These are phyloP conservation scores for Penicillium sp. DNA, from an alignment of 2,329 filamentous ascomycete species.

Conservation along the genomic window DNA sequence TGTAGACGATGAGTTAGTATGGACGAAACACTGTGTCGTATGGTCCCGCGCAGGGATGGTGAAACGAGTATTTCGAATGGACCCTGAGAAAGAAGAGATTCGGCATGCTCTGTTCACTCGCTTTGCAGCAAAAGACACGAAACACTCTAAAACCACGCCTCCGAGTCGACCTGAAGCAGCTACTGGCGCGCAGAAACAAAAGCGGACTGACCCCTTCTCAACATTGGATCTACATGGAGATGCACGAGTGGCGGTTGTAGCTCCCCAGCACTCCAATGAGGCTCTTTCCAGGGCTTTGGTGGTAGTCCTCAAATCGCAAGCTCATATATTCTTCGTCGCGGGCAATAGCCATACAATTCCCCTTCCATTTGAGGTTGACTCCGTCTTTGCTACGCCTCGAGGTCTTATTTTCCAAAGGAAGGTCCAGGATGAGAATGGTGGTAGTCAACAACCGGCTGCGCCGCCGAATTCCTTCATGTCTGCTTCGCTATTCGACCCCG, in stretches of 20 bases:
- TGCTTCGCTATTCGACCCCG: slow-evolving; percentile 47
- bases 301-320: slow-evolving; percentile 83
- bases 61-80: slow-evolving; percentile 75
- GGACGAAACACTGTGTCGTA: slow-evolving; percentile 65
- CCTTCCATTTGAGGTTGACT: slow-evolving; percentile 88
- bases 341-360: slow-evolving; percentile 83
- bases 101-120: slow-evolving; percentile 77
- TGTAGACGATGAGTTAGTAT: slow-evolving; percentile 69
- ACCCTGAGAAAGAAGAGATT: slow-evolving; percentile 75
- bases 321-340: slow-evolving; percentile 82
- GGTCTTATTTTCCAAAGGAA: slow-evolving; percentile 83
- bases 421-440: slow-evolving; percentile 35
- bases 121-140: slow-evolving; percentile 52
- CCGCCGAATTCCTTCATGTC: slow-evolving; percentile 78
- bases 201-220: slow-evolving; percentile 12
- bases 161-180: slow-evolving; percentile 2
- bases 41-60: slow-evolving; percentile 84
- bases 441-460: slow-evolving; percentile 39
- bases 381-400: slow-evolving; percentile 68
- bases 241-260: slow-evolving; percentile 14
- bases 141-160: slow-evolving; percentile 10
- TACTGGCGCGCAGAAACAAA: slow-evolving; percentile 1
- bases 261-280: slow-evolving; percentile 18
- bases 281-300: slow-evolving; percentile 59
- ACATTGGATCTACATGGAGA: slow-evolving; percentile 24